Evolutionary conservation across 495 filamentous ascomycete species (phyloP).

Genomic region (Annulohypoxylon maeteangense): DNA sequence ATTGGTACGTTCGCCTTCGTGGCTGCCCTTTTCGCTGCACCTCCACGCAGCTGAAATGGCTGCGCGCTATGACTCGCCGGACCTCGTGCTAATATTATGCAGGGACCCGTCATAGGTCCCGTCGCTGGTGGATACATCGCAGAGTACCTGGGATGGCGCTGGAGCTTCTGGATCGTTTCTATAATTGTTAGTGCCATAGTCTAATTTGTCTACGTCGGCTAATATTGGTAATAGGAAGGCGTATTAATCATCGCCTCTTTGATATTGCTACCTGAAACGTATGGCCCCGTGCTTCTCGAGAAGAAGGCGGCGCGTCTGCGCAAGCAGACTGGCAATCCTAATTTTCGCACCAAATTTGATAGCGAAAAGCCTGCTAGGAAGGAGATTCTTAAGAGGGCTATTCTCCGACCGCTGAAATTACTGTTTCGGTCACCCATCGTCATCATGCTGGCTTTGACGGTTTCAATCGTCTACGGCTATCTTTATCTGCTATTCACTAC

Average conservation of each 20-base stretch:
- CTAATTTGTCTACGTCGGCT: neutral
- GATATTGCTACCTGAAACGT: neutral
- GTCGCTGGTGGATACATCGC: neutral
- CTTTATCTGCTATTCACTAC: conserved; percentile 85
- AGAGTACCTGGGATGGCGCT: neutral
- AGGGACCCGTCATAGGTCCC: neutral
- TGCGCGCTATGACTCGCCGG: neutral
- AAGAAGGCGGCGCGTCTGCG: neutral
- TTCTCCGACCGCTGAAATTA: neutral
- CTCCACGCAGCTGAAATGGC: neutral
- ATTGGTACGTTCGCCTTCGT: neutral
- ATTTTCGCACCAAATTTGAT: neutral
- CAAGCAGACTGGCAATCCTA: neutral
- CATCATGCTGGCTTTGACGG: neutral
- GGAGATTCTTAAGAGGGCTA: neutral
- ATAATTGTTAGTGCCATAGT: neutral
- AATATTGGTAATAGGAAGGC: neutral
- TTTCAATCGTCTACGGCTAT: neutral
- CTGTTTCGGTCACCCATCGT: neutral
- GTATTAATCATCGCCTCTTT: neutral
- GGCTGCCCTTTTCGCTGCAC: neutral
- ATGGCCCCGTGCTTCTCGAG: neutral
- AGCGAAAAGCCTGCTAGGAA: neutral
- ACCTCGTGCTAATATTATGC: neutral
- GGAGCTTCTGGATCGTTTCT: neutral